Evolutionary conservation across 805 yeast species (phyloP).

Genomic region (Torulaspora gathmanii): DNA sequence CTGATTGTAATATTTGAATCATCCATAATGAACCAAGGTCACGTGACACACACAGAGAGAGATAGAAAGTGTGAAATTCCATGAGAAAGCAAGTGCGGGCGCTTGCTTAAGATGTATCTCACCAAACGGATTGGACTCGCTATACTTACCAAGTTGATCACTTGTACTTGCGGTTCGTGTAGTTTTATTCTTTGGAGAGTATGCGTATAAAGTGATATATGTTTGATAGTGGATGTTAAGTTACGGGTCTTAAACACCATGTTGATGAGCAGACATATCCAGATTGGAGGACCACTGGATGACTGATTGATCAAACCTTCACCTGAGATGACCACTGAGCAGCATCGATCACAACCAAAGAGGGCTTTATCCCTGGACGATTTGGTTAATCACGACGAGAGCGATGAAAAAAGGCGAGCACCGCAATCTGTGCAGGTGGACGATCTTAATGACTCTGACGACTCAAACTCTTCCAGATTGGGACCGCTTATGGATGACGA

Average conservation of each 20-base stretch:
- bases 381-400: slow-evolving; percentile 36
- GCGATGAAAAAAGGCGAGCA: slow-evolving; percentile 20
- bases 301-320: not conserved
- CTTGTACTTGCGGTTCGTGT: too few relatives aligned
- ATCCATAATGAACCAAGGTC: not conserved
- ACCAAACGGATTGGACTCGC: too few relatives aligned
- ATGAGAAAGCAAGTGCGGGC: not conserved
- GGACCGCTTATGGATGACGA: slow-evolving; percentile 24
- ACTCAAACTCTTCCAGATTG: slow-evolving; percentile 3
- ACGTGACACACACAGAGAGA: not conserved
- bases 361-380: slow-evolving; percentile 36
- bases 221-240: too few relatives aligned
- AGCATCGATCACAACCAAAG: slow-evolving; percentile 19
- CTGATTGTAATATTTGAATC: not conserved
- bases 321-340: slow-evolving; percentile 3
- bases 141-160: too few relatives aligned
- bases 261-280: too few relatives aligned
- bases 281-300: not conserved
- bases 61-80: not conserved
- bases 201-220: not conserved
- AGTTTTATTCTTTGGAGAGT: not conserved
- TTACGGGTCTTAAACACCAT: too few relatives aligned
- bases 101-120: too few relatives aligned
- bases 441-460: slow-evolving; percentile 7
- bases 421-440: slow-evolving; percentile 8